phyloP scores from a whole-genome alignment of 352 stramenopile genomes.

The Globisporangium polare region DNA sequence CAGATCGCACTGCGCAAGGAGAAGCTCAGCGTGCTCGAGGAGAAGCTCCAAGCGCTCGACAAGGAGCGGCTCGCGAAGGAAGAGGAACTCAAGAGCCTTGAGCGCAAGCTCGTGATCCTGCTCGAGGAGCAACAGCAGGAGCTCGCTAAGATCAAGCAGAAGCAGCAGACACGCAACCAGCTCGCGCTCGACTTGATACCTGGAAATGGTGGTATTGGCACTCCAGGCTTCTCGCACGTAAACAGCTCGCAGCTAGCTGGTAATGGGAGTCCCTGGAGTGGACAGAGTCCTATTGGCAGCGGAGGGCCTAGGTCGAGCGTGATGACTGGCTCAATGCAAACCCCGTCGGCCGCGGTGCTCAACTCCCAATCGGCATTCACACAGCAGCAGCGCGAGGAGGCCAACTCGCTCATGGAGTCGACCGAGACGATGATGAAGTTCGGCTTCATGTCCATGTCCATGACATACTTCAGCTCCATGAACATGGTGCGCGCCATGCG shows the following conservation, averaged over 20 bases:
- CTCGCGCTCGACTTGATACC: conserved; percentile 43
- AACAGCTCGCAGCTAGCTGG: background rate
- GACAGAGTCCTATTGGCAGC: background rate
- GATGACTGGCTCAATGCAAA: background rate
- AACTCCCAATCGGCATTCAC: conserved; percentile 39
- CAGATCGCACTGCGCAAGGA: conserved; percentile 93
- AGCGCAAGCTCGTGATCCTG: conserved; percentile 93
- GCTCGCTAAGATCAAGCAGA: conserved; percentile 68
- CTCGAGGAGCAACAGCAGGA: conserved; percentile 94
- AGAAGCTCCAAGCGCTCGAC: conserved; percentile 86
- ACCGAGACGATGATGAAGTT: conserved; percentile 99
- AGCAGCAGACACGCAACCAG: conserved; percentile 47
- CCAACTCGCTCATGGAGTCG: conserved; percentile 91
- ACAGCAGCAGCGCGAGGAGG: conserved; percentile 87
- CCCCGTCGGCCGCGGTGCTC: conserved; percentile 8
- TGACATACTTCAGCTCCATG: conserved; percentile 97
- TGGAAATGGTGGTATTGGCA: background rate
- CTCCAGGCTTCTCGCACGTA: background rate
- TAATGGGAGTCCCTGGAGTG: conserved; percentile 14
- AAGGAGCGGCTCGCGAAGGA: conserved; percentile 87
- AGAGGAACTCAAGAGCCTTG: conserved; percentile 90
- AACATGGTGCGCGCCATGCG: conserved; percentile 98
- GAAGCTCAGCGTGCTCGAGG: conserved; percentile 79
- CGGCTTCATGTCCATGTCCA: conserved; percentile 97
- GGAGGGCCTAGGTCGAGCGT: background rate